A percentile compares a stretch with the other conserved stretches of the same genome.
Evolutionary conservation across 2,329 filamentous ascomycete species (phyloP).

Genomic region (Shiraia bambusicola): DNA sequence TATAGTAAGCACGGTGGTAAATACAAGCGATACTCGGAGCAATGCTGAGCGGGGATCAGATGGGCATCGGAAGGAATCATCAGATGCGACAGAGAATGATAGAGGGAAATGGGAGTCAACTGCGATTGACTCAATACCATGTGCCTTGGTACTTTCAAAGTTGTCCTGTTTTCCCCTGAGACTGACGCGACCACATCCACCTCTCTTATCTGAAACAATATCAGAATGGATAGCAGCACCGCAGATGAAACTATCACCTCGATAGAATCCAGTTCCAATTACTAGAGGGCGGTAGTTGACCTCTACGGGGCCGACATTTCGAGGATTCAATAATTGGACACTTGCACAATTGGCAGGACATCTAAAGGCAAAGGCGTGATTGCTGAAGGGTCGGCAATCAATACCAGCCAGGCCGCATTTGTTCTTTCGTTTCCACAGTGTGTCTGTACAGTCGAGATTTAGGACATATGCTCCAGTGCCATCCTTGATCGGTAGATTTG

Average conservation of each 20-base stretch:
- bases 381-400: constrained; percentile 72
- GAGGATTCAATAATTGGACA: constrained; percentile 66
- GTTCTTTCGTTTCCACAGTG: constrained; percentile 71
- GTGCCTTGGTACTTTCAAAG: constrained; percentile 61
- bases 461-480: constrained; percentile 66
- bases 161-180: constrained; percentile 66
- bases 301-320: constrained; percentile 70
- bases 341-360: constrained; percentile 71
- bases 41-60: constrained; percentile 76
- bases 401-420: constrained; percentile 72
- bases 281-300: constrained; percentile 58
- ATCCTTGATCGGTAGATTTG: constrained; percentile 58
- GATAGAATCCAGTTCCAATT: constrained; percentile 67
- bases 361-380: constrained; percentile 68
- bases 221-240: constrained; percentile 83
- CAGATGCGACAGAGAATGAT: constrained; percentile 73
- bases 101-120: constrained; percentile 90
- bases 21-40: constrained; percentile 73
- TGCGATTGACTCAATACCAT: constrained; percentile 73
- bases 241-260: constrained; percentile 89
- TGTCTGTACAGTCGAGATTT: constrained; percentile 66
- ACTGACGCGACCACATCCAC: constrained; percentile 78
- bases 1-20: constrained; percentile 71
- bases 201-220: constrained; percentile 65
- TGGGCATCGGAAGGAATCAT: constrained; percentile 63